These are phyloP conservation scores for Kurtzmaniella fragi DNA, from an alignment of 805 yeast species.

Conservation along the genomic window DNA sequence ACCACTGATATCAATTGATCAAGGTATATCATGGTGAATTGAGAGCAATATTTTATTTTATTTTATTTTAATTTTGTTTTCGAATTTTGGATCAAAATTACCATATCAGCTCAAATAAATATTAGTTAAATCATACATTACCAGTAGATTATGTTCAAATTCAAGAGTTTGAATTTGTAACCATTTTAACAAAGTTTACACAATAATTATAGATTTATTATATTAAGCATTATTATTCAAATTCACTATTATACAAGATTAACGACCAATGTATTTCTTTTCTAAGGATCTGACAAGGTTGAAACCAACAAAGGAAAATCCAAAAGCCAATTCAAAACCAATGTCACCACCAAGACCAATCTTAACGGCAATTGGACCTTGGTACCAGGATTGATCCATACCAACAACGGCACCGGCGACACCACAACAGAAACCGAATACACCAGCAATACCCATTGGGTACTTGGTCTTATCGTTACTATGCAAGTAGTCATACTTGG, in stretches of 20 bases:
- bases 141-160: too few relatives aligned
- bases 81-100: too few relatives aligned
- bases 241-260: slow-evolving; percentile 8
- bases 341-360: slow-evolving; percentile 83
- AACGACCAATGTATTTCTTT: slow-evolving; percentile 54
- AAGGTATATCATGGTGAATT: background rate
- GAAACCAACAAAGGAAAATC: slow-evolving; percentile 61
- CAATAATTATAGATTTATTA: too few relatives aligned
- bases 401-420: slow-evolving; percentile 83
- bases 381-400: slow-evolving; percentile 83
- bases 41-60: too few relatives aligned
- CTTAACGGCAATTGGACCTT: slow-evolving; percentile 57
- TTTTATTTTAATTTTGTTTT: too few relatives aligned
- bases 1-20: background rate
- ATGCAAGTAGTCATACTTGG: slow-evolving; percentile 57
- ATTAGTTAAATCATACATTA: background rate
- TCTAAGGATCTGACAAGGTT: slow-evolving; percentile 59
- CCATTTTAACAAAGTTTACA: too few relatives aligned
- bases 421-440: slow-evolving; percentile 75
- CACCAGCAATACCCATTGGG: slow-evolving; percentile 78
- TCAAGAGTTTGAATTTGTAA: too few relatives aligned
- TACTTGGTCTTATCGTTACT: slow-evolving; percentile 53
- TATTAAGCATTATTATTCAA: background rate
- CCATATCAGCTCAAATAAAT: too few relatives aligned
- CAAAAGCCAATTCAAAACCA: slow-evolving; percentile 74